Evolutionary conservation across 2,329 filamentous ascomycete species (phyloP), one percentile per base, ranked within the genome.

Genomic region (Penicillium sp.): DNA sequence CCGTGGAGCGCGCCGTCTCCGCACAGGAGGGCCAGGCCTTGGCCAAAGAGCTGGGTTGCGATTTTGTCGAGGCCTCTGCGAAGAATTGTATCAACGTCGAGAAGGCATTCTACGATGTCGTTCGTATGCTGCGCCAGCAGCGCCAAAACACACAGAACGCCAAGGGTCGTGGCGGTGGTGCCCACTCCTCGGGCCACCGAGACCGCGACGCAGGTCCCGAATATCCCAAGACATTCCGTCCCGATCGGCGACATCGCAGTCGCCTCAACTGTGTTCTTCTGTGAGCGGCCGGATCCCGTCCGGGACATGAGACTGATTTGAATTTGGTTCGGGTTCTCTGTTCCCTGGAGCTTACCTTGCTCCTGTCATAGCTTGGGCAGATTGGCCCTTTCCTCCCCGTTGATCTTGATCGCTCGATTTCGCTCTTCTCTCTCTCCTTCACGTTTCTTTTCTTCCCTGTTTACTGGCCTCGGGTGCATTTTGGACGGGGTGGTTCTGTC

Each of bases 51-150:
- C 82, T 99, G 40, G 92, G 92, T 63, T 98, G 95, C 79, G 93
- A 97, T 69, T 98, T 98, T 70, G 92, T 97, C 68, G 94, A 98
- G 77, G 93, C 94, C 2, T 97, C 93, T 6, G 94, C 94, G 37
- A 97, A 97, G 81, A 97, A 96, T 75, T 96, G 93, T 79, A 92
- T 97, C 82, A 97, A 98, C 71, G 94, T 97, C 55, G 95, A 96
- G 77, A 98, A 96, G 82, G 94, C 92, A 35, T 98, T 99, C 73
- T 98, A 96, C 78, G 95, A 99, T 73, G 95, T 99, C 7, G 95
- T 98, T 55, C 84, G 95, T 67, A 91, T 95, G 75, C 82, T 99
- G 65, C 88, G 95, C 68, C 87, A 90, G 69, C 92, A 96, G 78
- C 85, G 91, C 70, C 88, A 91, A 66, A 76, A 78, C 63, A 73